Evolutionary conservation across 345 rosid genomes (phyloP).

Genomic region (Euphorbia pulcherrima): DNA sequence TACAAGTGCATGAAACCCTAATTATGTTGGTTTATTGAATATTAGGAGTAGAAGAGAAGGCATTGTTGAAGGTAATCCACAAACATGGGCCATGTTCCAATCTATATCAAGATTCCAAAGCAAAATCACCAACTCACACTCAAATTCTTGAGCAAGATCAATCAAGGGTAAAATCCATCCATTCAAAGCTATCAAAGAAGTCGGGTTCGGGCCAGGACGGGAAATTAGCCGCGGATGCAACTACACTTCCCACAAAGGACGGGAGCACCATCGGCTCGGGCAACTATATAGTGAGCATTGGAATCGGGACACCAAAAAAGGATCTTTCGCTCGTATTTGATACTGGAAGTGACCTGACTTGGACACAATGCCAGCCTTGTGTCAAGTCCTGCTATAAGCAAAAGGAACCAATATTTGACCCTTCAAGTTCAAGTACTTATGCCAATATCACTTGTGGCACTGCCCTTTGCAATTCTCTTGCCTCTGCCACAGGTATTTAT

Average conservation of each 20-base stretch:
- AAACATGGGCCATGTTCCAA: conserved; percentile 64
- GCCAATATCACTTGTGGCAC: conserved; percentile 56
- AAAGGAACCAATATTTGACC: conserved; percentile 21
- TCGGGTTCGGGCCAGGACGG: background rate
- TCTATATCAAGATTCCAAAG: conserved; percentile 3
- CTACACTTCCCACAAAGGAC: conserved; percentile 51
- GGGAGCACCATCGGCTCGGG: conserved; percentile 42
- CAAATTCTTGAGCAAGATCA: conserved; percentile 59
- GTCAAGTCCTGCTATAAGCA: conserved; percentile 21
- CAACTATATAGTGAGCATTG: conserved; percentile 25
- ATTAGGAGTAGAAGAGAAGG: conserved; percentile 18
- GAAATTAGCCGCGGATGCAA: conserved; percentile 26
- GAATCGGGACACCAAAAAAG: conserved; percentile 26
- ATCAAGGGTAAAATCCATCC: conserved; percentile 58
- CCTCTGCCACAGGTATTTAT: conserved; percentile 47
- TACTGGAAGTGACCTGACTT: conserved; percentile 29
- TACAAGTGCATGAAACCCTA: too few relatives aligned
- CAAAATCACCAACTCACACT: conserved; percentile 28
- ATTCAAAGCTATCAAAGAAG: conserved; percentile 34
- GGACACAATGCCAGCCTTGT: conserved; percentile 36
- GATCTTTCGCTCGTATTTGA: conserved; percentile 25
- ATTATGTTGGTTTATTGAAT: background rate
- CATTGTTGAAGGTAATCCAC: conserved; percentile 58
- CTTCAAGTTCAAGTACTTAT: conserved; percentile 43
- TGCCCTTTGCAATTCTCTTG: conserved; percentile 38